Percentiles rank a stretch among this genome's conserved stretches.
Evolutionary conservation across 139 green algal species (phyloP).

Genomic region (Astrephomene gubernaculifera): DNA sequence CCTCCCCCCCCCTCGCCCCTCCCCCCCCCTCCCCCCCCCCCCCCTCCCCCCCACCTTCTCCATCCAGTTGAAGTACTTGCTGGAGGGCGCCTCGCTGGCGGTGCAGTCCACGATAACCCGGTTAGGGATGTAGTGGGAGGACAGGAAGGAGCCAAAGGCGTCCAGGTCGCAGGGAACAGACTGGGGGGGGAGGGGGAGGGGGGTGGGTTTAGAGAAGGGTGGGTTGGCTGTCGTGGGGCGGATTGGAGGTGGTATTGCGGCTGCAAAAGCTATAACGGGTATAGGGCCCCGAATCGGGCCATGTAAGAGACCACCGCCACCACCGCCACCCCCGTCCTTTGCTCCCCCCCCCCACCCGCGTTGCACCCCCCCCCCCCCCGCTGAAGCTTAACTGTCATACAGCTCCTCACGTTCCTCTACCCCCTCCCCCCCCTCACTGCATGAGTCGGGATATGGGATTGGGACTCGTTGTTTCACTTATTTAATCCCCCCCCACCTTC

Average conservation of each 20-base stretch:
- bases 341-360: too few species aligned
- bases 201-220: background rate
- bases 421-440: too few species aligned
- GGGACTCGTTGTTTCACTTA: background rate
- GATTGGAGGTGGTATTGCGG: background rate
- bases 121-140: conserved; percentile 90
- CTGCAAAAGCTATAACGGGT: too few species aligned
- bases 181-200: background rate
- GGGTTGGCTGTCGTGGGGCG: background rate
- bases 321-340: too few species aligned
- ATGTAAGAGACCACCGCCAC: too few species aligned
- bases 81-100: conserved; percentile 77
- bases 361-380: too few species aligned
- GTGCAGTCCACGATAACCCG: conserved; percentile 95
- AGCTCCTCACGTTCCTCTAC: too few species aligned
- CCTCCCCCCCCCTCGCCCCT: too few species aligned
- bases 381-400: too few species aligned
- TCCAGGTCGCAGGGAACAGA: conserved; percentile 46
- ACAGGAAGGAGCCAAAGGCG: conserved; percentile 78
- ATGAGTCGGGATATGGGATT: too few species aligned
- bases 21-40: background rate
- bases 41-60: conserved; percentile 12
- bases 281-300: too few species aligned
- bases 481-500: conserved; percentile 6
- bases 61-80: conserved; percentile 92